A percentile compares a stretch with the other conserved stretches of the same genome.
Conservation (phyloP, 345 rosid species). For the Hibiscus trionum region DNA sequence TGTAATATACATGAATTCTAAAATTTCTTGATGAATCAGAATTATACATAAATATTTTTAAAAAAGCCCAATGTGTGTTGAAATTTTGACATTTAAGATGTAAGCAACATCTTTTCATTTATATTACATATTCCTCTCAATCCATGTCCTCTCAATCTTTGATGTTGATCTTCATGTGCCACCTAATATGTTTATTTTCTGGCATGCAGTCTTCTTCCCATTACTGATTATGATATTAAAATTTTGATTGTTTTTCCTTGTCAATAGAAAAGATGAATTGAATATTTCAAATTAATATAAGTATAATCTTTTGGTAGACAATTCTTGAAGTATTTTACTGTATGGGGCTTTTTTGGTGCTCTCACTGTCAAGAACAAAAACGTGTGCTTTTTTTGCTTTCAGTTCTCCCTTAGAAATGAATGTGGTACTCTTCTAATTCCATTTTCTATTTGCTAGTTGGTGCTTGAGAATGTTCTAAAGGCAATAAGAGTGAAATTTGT, state of each 20-base stretch:
- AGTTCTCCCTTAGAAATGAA: no score
- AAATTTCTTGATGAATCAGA: not conserved
- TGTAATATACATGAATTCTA: not conserved
- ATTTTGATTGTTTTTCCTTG: not conserved
- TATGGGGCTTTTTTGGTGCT: no score
- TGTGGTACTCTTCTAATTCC: not conserved
- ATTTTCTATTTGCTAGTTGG: not conserved
- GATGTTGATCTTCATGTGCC: not conserved
- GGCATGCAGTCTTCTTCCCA: not conserved
- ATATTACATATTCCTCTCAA: not conserved
- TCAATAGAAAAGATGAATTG: no score
- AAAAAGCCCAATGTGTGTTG: not conserved
- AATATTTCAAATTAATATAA: no score
- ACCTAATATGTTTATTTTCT: not conserved
- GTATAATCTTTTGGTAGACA: not conserved
- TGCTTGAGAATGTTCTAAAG: not conserved
- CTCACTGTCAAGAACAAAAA: no score
- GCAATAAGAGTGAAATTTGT: not conserved
- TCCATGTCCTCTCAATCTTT: not conserved
- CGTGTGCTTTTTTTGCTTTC: no score
- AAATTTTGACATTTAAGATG: not conserved
- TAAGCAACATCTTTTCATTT: conserved; percentile 1
- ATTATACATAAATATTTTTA: not conserved
- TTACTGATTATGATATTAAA: not conserved
- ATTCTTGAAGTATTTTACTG: not conserved